Evolutionary conservation across 768 basidiomycete genomes (phyloP), one percentile per base, ranked within the genome.

Genomic region (Auricularia auricula-judae): DNA sequence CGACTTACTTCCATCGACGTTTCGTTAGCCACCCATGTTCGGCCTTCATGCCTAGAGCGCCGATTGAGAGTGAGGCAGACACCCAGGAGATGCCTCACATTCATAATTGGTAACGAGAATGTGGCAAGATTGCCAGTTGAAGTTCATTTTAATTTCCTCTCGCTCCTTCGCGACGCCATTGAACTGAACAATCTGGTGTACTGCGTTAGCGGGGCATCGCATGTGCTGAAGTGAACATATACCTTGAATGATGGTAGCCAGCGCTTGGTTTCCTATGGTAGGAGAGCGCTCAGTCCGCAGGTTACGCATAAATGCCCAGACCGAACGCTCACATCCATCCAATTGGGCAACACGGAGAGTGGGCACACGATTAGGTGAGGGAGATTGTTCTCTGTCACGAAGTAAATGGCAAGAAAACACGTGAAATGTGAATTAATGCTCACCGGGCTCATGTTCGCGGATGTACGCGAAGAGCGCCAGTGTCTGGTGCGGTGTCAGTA

Each of bases 311-410:
- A 44, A 61, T 29, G 43, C 64, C 66, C 51, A 62, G 11, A 23
- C 16, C 18, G 8, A 54, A 8, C n/a, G 67, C 75, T 64, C 67
- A 82, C 84, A 61, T 77, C 71, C 70, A 82, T 75, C 85, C 85
- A 86, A 4, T 84, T 80, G 0, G 82, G 79, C 23, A 86, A 73
- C 42, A 86, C 85, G 7, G 86, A 87, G 2, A 90, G 78, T 0
- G 88, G 88, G 69, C 88, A 89, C 63, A 89, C 80, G 58, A 90
- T 81, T 34, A 90, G 80, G 73, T 88, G 87, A 10, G 88, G 86
- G 39, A 84, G 84, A 29, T 72, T 73, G n/a, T 65, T 67, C 8
- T 75, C 80, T 81, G 62, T 42, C 21, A 16, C n/a, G 53, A 42
- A 61, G 35, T 64, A 21, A 56, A 60, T 56, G 23, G 54, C 7